Base-by-base conservation (phyloP, 768 basidiomycete genomes). In the Tricholoma sp. region DNA sequence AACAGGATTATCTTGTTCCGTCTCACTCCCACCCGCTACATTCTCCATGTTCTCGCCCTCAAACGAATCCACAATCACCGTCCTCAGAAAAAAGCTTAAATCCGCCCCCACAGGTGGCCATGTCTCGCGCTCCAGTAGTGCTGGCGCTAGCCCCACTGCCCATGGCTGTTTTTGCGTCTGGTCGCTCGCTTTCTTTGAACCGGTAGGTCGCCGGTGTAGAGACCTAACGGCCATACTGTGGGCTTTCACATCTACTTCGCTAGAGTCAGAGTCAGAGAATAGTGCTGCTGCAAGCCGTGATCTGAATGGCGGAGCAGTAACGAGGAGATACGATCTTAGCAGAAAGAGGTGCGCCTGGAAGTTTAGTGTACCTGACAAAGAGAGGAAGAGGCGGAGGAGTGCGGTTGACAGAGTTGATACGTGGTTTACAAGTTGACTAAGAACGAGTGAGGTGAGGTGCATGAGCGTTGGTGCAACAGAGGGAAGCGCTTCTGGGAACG, bases 21-120 rank as follows among this genome's bases (percentile, higher is more conserved):
- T 24, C 16, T 49, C 16, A 55, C 74, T 66, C n/a, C 69, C 64
- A 55, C 72, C 69, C 35, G 70, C 63, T 34, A 7, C 27, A 14
- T 27, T 32, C n/a, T 21, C 52, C 45, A 50, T 29, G 24, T 47
- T 39, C 22, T 35, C 64, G 31, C 39, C 60, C 67, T 84, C 84
- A 35, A 91, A 75, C 4, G 89, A 86, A 67, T 93, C 93, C 8
- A 94, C 82, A 62, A 96, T 87, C 7, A 95, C 93, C 0, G 89
- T 88, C 53, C 92, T 73, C 43, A 96, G 73, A 61, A 86, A 84
- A 71, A 88, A 94, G 63, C 90, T 89, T 50, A 96, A 74, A 65
- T 94, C 92, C 2, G 87, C 79, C 5, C 90, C 91, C 16, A 88
- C 86, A 11, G 94, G 94, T 0, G 94, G 94, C 94, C 94, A 96